A percentile compares a stretch with the other conserved stretches of the same genome.
Conservation (phyloP, 2,329 filamentous ascomycete genomes). For the Xylaria polymorpha region DNA sequence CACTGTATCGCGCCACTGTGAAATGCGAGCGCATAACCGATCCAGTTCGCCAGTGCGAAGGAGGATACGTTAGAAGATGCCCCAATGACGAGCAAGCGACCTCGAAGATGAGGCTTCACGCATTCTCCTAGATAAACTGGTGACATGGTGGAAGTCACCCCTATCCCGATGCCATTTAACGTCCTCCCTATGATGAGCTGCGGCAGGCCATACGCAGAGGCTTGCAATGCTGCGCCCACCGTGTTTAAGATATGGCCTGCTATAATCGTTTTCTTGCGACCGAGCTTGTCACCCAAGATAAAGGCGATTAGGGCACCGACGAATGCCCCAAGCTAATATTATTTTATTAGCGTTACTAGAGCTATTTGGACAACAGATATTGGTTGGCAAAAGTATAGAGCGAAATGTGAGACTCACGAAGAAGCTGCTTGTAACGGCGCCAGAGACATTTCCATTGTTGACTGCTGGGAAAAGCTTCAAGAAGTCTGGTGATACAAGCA, state of each 20-base stretch:
- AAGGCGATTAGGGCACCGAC: conserved; percentile 75
- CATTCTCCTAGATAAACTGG: conserved; percentile 48
- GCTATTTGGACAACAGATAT: not conserved
- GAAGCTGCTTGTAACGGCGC: conserved; percentile 59
- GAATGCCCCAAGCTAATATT: conserved; percentile 67
- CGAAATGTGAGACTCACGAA: conserved; percentile 49
- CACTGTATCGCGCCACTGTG: conserved; percentile 51
- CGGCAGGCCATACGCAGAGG: conserved; percentile 43
- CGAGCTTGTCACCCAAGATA: conserved; percentile 70
- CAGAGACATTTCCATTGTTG: conserved; percentile 55
- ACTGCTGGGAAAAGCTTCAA: conserved; percentile 54
- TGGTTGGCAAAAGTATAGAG: not conserved
- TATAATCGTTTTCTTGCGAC: conserved; percentile 74
- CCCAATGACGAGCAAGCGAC: conserved; percentile 45
- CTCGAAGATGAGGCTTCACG: conserved; percentile 45
- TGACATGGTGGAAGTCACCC: conserved; percentile 48
- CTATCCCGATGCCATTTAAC: conserved; percentile 49
- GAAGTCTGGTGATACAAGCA: conserved; percentile 56
- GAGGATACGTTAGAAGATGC: conserved; percentile 51
- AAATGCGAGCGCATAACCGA: conserved; percentile 56
- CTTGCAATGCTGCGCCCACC: conserved; percentile 71
- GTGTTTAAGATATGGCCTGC: conserved; percentile 70
- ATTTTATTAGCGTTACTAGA: not conserved
- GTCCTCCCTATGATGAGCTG: conserved; percentile 47
- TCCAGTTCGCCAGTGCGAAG: conserved; percentile 62